A percentile compares a stretch with the other conserved stretches of the same genome.
phyloP scores from a whole-genome alignment of 345 rosid genomes.

The Turnera subulata region DNA sequence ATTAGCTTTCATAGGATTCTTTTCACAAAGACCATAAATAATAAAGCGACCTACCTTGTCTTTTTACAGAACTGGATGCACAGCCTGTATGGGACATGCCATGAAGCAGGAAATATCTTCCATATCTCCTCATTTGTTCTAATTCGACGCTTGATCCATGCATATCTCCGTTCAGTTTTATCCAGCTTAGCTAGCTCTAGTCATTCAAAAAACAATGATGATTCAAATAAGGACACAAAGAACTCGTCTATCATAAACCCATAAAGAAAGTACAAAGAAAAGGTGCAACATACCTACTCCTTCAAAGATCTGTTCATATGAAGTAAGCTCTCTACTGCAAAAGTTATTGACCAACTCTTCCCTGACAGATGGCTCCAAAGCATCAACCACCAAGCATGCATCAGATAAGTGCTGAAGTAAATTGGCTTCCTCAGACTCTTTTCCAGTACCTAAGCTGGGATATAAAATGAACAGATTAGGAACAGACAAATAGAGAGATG shows the following conservation, averaged over 20 bases:
- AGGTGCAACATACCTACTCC: constrained; percentile 77
- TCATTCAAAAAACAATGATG: neutral
- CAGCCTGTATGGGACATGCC: constrained; percentile 96
- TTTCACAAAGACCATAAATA: neutral
- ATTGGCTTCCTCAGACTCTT: constrained; percentile 85
- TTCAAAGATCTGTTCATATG: constrained; percentile 96
- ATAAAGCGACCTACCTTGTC: constrained; percentile 53
- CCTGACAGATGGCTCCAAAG: constrained; percentile 96
- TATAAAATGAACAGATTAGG: constrained; percentile 20
- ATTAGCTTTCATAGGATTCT: too few relatives aligned
- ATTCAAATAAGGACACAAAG: constrained; percentile 13
- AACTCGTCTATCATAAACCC: constrained; percentile 7
- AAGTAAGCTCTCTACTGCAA: constrained; percentile 96
- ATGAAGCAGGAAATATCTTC: constrained; percentile 89
- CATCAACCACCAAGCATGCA: constrained; percentile 97
- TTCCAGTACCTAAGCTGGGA: constrained; percentile 97
- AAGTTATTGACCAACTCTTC: constrained; percentile 98
- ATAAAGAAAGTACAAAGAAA: neutral
- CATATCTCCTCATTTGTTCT: constrained; percentile 95
- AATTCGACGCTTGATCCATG: constrained; percentile 97
- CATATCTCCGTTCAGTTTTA: constrained; percentile 90
- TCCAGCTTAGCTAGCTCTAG: constrained; percentile 94
- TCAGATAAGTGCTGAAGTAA: constrained; percentile 86
- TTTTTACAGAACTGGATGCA: constrained; percentile 95
- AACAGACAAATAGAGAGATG: neutral